Percentiles rank a stretch among this genome's conserved stretches.
phyloP scores from a whole-genome alignment of 768 basidiomycete genomes.

The Pulveroboletus ravenelii region DNA sequence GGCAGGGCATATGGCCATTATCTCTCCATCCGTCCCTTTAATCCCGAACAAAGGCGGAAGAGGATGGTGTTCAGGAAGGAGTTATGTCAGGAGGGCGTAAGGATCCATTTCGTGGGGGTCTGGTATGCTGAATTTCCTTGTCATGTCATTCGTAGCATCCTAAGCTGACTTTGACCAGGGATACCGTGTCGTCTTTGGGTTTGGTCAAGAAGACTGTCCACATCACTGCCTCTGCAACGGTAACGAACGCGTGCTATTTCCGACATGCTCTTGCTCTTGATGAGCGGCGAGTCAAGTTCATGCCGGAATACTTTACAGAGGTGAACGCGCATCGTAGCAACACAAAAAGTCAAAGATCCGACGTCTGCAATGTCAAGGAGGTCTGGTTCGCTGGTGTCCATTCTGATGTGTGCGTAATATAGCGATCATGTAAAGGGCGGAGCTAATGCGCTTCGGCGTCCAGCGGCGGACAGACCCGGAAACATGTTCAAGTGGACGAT shows the following conservation, averaged over 20 bases:
- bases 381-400: neutral
- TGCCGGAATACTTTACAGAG: neutral
- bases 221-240: neutral
- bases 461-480: neutral
- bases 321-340: neutral
- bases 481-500: neutral
- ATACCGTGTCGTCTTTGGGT: neutral
- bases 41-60: neutral
- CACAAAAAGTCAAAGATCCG: neutral
- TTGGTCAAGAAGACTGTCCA: neutral
- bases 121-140: neutral
- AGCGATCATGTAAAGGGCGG: neutral
- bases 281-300: neutral
- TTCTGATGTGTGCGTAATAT: neutral
- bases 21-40: neutral
- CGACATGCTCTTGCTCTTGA: neutral
- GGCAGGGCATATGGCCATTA: neutral
- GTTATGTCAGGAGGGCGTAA: neutral
- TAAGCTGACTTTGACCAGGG: neutral
- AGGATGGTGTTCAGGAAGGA: neutral
- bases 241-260: neutral
- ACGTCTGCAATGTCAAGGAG: neutral
- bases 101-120: neutral
- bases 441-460: neutral
- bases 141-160: neutral